Percentiles rank a stretch among this genome's conserved stretches.
Conservation (phyloP, 805 yeast species). For the Yarrowia deformans region DNA sequence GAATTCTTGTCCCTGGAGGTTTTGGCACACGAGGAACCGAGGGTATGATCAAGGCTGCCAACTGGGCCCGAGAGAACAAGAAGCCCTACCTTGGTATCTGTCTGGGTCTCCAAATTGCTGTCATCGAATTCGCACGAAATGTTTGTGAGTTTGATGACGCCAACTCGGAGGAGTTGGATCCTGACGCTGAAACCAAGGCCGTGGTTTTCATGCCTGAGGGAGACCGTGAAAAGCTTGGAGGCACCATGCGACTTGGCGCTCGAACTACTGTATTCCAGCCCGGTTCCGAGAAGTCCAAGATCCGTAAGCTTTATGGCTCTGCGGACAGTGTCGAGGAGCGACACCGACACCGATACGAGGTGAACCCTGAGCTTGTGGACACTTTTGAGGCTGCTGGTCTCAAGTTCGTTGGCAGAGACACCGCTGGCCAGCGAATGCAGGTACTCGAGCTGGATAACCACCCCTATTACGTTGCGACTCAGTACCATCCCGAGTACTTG, state of each 20-base stretch:
- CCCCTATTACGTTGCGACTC: slow-evolving; percentile 93
- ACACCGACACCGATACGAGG: slow-evolving; percentile 98
- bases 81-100: slow-evolving; percentile 97
- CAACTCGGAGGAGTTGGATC: slow-evolving; percentile 82
- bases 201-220: slow-evolving; percentile 99
- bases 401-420: slow-evolving; percentile 92
- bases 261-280: slow-evolving; percentile 84
- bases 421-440: slow-evolving; percentile 90
- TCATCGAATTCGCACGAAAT: slow-evolving; percentile 87
- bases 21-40: slow-evolving; percentile 97
- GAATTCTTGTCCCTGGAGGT: slow-evolving; percentile 98
- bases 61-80: slow-evolving; percentile 96
- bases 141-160: slow-evolving; percentile 73
- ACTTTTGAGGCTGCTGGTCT: slow-evolving; percentile 80
- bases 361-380: slow-evolving; percentile 81
- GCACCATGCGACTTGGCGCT: slow-evolving; percentile 97
- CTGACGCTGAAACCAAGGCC: slow-evolving; percentile 68
- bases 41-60: slow-evolving; percentile 97
- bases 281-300: slow-evolving; percentile 68
- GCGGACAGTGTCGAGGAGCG: slow-evolving; percentile 78
- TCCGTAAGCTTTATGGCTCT: slow-evolving; percentile 81
- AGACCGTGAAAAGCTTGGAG: slow-evolving; percentile 94
- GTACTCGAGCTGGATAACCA: slow-evolving; percentile 84
- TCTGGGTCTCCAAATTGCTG: slow-evolving; percentile 96
- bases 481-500: slow-evolving; percentile 97